Evolutionary conservation across 441 rosid species (phyloP).

Genomic region (Adansonia gregorii): DNA sequence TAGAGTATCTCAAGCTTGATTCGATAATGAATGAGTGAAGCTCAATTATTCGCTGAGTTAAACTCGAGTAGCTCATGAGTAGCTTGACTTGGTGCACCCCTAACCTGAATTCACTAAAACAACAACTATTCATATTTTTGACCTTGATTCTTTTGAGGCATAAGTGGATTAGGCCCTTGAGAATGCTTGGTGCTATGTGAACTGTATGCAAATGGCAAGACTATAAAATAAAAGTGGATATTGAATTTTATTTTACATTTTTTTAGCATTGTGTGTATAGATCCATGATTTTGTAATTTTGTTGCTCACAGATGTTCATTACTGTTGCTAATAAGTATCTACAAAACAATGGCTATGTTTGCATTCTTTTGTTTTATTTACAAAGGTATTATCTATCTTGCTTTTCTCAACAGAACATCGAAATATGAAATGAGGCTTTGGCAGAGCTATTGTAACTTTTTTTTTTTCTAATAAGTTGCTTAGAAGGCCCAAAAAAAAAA

Average conservation of each 20-base stretch:
- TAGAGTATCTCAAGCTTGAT: too few relatives aligned
- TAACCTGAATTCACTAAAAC: neutral
- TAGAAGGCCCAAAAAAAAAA: too few relatives aligned
- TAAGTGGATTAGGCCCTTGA: neutral
- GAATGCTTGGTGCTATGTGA: slow-evolving; percentile 12
- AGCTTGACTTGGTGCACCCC: neutral
- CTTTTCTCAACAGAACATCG: neutral
- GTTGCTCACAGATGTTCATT: neutral
- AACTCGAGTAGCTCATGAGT: too few relatives aligned
- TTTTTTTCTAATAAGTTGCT: too few relatives aligned
- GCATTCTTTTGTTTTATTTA: neutral
- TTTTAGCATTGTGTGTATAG: slow-evolving; percentile 1
- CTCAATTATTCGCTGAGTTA: too few relatives aligned
- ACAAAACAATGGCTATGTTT: neutral
- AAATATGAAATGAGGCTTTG: neutral
- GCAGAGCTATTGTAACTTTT: too few relatives aligned
- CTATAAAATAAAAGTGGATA: neutral
- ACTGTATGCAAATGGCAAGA: neutral
- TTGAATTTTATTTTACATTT: neutral
- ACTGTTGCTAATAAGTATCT: neutral
- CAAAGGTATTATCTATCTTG: neutral
- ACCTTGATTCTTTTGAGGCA: slow-evolving; percentile 6
- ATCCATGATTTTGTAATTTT: neutral
- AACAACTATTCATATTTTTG: neutral
- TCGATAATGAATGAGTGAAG: too few relatives aligned